Conservation (phyloP, 2,329 filamentous ascomycete species). For the Hymenoscyphus fraxineus region DNA sequence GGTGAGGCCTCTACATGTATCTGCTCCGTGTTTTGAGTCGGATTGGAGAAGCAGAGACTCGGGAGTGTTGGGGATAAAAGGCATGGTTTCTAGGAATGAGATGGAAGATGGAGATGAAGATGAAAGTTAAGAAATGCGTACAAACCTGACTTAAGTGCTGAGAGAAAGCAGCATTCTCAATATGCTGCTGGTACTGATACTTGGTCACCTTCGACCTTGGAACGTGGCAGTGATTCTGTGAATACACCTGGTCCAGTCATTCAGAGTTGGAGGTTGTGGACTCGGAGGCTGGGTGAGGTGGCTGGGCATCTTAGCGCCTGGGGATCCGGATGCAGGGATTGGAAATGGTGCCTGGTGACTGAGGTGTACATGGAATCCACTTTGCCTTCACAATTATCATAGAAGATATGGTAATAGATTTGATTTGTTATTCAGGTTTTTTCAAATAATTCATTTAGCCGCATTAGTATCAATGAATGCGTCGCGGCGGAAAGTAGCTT, state of each 20-base stretch:
- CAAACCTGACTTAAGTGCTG: conserved; percentile 23
- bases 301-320: conserved; percentile 9
- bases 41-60: conserved; percentile 74
- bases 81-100: conserved; percentile 44
- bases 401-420: too few relatives aligned
- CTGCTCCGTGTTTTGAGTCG: conserved; percentile 79
- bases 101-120: neutral
- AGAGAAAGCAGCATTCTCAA: conserved; percentile 9
- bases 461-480: too few relatives aligned
- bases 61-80: conserved; percentile 69
- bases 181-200: conserved; percentile 3
- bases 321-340: neutral
- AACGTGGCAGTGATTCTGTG: conserved; percentile 19
- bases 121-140: conserved; percentile 16
- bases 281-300: conserved; percentile 12
- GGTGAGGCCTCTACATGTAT: conserved; percentile 87
- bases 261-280: conserved; percentile 8
- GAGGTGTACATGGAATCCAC: too few relatives aligned
- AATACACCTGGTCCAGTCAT: conserved; percentile 19
- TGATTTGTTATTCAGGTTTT: too few relatives aligned
- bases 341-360: too few relatives aligned
- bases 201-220: conserved; percentile 6
- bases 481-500: too few relatives aligned
- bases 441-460: too few relatives aligned
- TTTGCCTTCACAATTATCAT: too few relatives aligned